phyloP scores from a whole-genome alignment of 768 basidiomycete genomes.

The Candolleomyces eurysporus region DNA sequence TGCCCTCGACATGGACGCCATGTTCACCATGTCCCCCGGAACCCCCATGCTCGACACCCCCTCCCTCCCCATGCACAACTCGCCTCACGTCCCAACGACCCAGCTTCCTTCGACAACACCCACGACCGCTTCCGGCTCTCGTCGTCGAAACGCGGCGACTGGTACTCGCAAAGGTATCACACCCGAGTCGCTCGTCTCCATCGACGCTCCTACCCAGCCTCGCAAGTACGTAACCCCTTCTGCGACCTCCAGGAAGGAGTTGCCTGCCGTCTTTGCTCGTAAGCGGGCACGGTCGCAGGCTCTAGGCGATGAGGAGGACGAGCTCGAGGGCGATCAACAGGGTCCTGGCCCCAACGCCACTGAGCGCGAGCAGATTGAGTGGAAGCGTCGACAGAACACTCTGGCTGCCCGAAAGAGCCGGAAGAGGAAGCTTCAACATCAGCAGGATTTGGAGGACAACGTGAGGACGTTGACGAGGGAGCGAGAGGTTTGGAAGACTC shows the following conservation, averaged over 20 bases:
- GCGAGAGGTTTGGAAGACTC: slow-evolving; percentile 54
- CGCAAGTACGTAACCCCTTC: slow-evolving; percentile 68
- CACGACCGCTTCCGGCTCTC: background rate
- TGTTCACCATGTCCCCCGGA: slow-evolving; percentile 51
- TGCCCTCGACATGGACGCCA: slow-evolving; percentile 15
- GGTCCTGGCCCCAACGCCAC: slow-evolving; percentile 36
- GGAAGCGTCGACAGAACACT: slow-evolving; percentile 79
- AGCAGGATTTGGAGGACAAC: slow-evolving; percentile 56
- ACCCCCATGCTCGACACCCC: slow-evolving; percentile 33
- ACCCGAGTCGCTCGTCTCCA: slow-evolving; percentile 58
- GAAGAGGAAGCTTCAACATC: slow-evolving; percentile 71
- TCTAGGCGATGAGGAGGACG: slow-evolving; percentile 49
- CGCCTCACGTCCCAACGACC: slow-evolving; percentile 32
- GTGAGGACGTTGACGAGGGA: slow-evolving; percentile 45
- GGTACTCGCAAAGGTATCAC: slow-evolving; percentile 73
- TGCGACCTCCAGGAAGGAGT: slow-evolving; percentile 67
- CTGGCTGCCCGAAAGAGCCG: slow-evolving; percentile 75
- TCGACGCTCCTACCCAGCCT: slow-evolving; percentile 73
- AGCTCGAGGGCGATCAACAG: slow-evolving; percentile 28
- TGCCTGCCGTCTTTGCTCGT: slow-evolving; percentile 64
- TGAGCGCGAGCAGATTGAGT: slow-evolving; percentile 67
- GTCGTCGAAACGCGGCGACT: slow-evolving; percentile 42
- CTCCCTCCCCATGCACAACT: slow-evolving; percentile 30
- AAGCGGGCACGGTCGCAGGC: slow-evolving; percentile 55
- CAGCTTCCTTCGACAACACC: slow-evolving; percentile 19